phyloP scores from a whole-genome alignment of 2,329 filamentous ascomycete genomes.

The Ceratocystis eucalypticola region DNA sequence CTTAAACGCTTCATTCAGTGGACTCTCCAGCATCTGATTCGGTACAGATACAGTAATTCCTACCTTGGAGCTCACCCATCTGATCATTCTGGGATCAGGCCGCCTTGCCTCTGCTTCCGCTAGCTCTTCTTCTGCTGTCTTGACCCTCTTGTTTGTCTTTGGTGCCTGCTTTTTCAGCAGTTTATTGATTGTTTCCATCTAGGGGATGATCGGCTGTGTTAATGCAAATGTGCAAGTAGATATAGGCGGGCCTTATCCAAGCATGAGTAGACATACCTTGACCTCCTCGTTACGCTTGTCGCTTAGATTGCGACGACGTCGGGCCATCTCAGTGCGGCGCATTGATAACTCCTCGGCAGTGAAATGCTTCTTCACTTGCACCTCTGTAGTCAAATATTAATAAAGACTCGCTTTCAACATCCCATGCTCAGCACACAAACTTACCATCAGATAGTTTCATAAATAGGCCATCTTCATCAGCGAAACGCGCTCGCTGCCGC shows the following conservation, averaged over 20 bases:
- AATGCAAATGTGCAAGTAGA: background rate
- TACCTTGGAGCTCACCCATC: conserved; percentile 56
- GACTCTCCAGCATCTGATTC: conserved; percentile 51
- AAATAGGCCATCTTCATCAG: conserved; percentile 35
- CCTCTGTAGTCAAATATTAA: conserved; percentile 32
- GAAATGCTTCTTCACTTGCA: conserved; percentile 49
- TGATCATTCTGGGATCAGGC: conserved; percentile 48
- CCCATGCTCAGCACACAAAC: conserved; percentile 20
- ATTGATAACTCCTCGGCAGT: conserved; percentile 49
- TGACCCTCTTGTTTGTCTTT: conserved; percentile 49
- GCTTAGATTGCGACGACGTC: conserved; percentile 46
- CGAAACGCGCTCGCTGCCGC: conserved; percentile 45
- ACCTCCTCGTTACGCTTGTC: conserved; percentile 52
- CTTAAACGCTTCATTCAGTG: conserved; percentile 46
- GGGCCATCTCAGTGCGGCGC: conserved; percentile 49
- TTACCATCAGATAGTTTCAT: conserved; percentile 49
- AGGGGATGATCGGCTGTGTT: background rate
- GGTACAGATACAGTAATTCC: conserved; percentile 53
- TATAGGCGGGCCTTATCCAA: background rate
- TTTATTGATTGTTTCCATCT: conserved; percentile 89
- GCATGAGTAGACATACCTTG: conserved; percentile 33
- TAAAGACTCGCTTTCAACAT: background rate
- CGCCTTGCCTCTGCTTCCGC: conserved; percentile 38
- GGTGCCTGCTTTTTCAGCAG: conserved; percentile 75
- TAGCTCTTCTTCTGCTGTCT: conserved; percentile 25